A percentile compares a stretch with the other conserved stretches of the same genome.
Evolutionary conservation across 176 grass and related monocot genomes (phyloP).

Genomic region (Carex littledalei): DNA sequence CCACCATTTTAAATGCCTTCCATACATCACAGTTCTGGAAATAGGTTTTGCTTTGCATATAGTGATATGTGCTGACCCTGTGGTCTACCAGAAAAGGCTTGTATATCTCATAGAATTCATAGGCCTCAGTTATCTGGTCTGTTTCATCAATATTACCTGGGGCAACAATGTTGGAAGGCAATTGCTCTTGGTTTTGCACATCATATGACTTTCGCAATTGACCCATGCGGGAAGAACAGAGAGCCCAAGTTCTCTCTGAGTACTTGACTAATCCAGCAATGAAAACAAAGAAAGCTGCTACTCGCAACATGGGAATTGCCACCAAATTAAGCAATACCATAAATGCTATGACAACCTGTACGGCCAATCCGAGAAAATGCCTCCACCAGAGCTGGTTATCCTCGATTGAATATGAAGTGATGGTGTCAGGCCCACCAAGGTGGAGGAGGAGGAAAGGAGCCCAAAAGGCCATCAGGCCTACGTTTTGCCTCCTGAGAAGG

Average conservation of each 20-base stretch:
- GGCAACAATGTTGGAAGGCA: not conserved
- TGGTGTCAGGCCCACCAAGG: constrained; percentile 32
- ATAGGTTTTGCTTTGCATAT: not conserved
- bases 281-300: not conserved
- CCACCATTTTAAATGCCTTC: constrained; percentile 25
- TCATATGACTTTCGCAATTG: constrained; percentile 18
- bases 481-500: not conserved
- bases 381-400: constrained; percentile 39
- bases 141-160: not conserved
- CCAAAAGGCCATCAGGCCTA: constrained; percentile 19
- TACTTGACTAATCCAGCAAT: constrained; percentile 23
- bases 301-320: not conserved
- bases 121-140: not conserved
- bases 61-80: constrained; percentile 31
- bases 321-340: constrained; percentile 7
- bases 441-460: constrained; percentile 33
- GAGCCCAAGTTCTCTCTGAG: constrained; percentile 12
- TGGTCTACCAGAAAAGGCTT: constrained; percentile 21
- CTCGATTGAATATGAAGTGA: constrained; percentile 29
- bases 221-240: constrained; percentile 17
- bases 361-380: constrained; percentile 14
- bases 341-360: not conserved
- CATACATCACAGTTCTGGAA: not conserved
- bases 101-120: constrained; percentile 8
- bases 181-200: not conserved